Base-by-base conservation (phyloP, 1,284 basidiomycete species). In the Phlebopus sp. region DNA sequence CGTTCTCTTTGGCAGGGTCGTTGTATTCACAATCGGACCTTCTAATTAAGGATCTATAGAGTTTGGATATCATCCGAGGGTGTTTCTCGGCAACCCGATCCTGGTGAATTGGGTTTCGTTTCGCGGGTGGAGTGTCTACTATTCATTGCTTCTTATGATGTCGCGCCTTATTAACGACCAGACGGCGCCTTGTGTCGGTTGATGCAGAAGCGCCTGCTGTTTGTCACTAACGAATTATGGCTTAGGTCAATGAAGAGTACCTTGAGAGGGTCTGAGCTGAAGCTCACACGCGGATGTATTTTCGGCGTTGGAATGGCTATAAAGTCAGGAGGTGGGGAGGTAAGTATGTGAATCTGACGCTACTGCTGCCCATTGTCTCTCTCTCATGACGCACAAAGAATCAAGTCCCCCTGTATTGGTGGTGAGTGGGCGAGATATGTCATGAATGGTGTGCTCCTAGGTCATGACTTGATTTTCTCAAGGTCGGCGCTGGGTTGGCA, bases 401-500 rank as follows among this genome's bases (percentile, higher is more conserved):
- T 14, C 32, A n/a, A 7, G 6, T 2, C 13, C 32, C 32, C 32
- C 32, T 15, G 32, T 35, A 35, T 35, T 35, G 32, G 32, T n/a
- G n/a, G n/a, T 35, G 11, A n/a, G 32, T 35, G 13, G 17, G 6
- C 7, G 32, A 15, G 14, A 18, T 35, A 7, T 35, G 14, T 15
- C 13, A 8, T 6, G 2, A 35, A 29, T 29, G 10, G 27, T 9
- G 27, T 29, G 27, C 27, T 29, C n/a, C n/a, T 15, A n/a, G 13
- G 5, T n/a, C n/a, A 35, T 35, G 32, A 18, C 14, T 15, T 15
- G 32, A 14, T 17, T 14, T 23, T 18, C 19, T 50, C 42, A 49
- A 67, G 61, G 57, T 50, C 37, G 60, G 69, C 37, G 71, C 62
- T 34, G 73, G 72, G 3, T 71, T 71, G 25, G 63, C 73, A 9